A percentile compares a stretch with the other conserved stretches of the same genome.
Conservation (phyloP, 257 asterid genomes). For the Thymus mandschuricus region DNA sequence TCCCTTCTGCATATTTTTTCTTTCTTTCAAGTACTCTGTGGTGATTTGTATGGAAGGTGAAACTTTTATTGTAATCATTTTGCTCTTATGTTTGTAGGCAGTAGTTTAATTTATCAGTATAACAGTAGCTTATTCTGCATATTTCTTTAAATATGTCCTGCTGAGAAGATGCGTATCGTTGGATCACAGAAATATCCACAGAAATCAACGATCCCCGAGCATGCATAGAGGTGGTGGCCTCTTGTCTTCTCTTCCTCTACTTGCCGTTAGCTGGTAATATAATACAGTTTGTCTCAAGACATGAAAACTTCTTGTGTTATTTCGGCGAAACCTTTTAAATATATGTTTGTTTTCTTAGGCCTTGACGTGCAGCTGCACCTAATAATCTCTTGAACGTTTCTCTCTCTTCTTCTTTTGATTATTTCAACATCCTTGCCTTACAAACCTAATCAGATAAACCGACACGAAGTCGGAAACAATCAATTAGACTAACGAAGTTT, state of each 20-base stretch:
- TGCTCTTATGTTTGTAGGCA: conserved; percentile 24
- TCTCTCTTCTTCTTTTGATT: no score
- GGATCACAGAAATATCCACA: no score
- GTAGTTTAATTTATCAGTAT: neutral
- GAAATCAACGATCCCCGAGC: neutral
- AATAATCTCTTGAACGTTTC: no score
- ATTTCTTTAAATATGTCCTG: neutral
- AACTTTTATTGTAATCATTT: conserved; percentile 20
- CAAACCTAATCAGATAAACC: neutral
- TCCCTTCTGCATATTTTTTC: conserved; percentile 11
- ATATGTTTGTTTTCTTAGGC: neutral
- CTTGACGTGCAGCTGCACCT: no score
- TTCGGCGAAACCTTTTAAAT: neutral
- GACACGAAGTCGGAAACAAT: no score
- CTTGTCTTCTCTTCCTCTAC: no score
- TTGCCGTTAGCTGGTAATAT: neutral
- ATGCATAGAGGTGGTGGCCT: neutral
- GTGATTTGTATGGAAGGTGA: conserved; percentile 31
- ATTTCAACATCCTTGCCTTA: neutral
- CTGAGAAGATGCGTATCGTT: neutral
- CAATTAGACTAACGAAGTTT: no score
- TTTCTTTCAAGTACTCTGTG: conserved; percentile 14
- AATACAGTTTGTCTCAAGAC: neutral
- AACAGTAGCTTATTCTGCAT: neutral
- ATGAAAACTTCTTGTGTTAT: neutral